Percentiles rank a stretch among this genome's conserved stretches.
These are phyloP conservation scores for Solanum hybrid DNA, from an alignment of 305 asterid genomes.

Conservation along the genomic window DNA sequence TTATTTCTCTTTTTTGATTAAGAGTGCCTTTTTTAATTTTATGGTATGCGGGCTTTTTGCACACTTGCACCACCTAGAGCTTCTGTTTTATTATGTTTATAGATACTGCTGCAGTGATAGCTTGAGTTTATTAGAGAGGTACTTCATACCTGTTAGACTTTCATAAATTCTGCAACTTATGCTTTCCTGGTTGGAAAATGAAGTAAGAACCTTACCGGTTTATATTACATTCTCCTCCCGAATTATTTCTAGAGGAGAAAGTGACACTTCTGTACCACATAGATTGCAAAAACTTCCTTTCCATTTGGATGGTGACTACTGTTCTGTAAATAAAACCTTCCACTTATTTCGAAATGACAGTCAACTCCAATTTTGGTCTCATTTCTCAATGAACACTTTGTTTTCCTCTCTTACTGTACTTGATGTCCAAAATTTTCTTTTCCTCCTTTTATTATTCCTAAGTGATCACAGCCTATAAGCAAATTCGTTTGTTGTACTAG, in stretches of 20 bases:
- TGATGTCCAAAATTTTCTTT: background rate
- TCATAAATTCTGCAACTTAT: background rate
- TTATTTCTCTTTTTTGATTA: background rate
- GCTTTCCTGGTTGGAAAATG: background rate
- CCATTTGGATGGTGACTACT: background rate
- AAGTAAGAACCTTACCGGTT: background rate
- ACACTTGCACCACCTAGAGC: background rate
- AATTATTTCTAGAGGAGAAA: background rate
- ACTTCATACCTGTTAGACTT: background rate
- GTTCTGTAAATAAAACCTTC: background rate
- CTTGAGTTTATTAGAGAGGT: background rate
- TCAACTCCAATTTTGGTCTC: background rate
- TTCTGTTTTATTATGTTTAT: background rate
- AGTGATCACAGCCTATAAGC: background rate
- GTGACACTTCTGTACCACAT: background rate
- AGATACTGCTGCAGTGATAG: background rate
- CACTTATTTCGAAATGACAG: background rate
- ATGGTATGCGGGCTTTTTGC: background rate
- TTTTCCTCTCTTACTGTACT: background rate
- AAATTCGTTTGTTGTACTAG: background rate
- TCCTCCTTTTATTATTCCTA: background rate
- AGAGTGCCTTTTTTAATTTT: background rate
- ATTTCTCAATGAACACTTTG: background rate
- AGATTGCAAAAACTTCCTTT: background rate
- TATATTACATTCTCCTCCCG: background rate